phyloP scores from a whole-genome alignment of 768 basidiomycete genomes.

The Exidia glandulosa region DNA sequence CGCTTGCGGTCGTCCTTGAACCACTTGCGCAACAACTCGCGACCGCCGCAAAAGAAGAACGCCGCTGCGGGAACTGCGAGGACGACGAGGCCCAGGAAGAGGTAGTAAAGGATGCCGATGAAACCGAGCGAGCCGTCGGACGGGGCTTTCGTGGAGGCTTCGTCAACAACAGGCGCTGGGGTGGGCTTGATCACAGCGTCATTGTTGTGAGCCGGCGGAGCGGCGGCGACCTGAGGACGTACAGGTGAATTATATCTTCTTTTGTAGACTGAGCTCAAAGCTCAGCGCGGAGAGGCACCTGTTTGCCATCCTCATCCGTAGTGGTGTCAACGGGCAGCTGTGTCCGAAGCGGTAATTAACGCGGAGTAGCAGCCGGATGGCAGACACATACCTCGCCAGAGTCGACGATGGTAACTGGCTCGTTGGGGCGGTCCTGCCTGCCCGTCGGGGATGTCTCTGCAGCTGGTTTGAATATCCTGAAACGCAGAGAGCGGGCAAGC shows the following conservation, averaged over 20 bases:
- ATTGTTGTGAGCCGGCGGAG: not conserved
- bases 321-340: conserved; percentile 31
- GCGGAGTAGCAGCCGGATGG: not conserved
- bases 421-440: conserved; percentile 55
- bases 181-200: not conserved
- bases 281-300: conserved; percentile 94
- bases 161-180: not conserved
- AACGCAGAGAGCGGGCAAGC: conserved; percentile 10
- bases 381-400: conserved; percentile 66
- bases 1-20: not conserved
- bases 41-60: not conserved
- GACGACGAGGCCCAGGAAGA: not conserved
- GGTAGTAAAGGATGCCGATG: not conserved
- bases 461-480: not conserved
- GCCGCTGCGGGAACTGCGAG: not conserved
- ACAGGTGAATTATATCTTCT: not conserved
- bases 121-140: not conserved
- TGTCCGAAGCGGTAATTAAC: conserved; percentile 1
- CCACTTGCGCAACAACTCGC: not conserved
- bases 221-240: not conserved
- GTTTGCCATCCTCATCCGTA: conserved; percentile 55
- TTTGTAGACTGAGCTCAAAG: conserved; percentile 42
- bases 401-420: conserved; percentile 71
- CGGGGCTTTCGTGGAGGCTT: not conserved
- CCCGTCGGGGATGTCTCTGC: conserved; percentile 69